phyloP scores from a whole-genome alignment of 2,329 filamentous ascomycete species.

The Paecilomyces dactylethromorphus region DNA sequence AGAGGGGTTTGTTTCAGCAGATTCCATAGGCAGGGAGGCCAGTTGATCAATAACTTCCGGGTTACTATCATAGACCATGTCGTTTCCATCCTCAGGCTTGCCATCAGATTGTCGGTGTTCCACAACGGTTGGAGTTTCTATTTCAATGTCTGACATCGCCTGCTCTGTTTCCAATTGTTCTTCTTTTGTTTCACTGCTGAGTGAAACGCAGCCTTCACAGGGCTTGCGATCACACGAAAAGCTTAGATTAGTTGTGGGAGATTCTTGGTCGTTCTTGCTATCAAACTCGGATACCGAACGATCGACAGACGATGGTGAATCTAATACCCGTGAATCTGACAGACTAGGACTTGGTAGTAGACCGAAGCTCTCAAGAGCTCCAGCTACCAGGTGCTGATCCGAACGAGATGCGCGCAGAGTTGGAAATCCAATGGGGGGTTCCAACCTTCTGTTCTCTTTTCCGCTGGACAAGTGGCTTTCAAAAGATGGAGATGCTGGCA shows the following conservation, averaged over 20 bases:
- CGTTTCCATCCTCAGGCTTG: neutral
- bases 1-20: constrained; percentile 8
- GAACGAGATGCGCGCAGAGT: constrained; percentile 29
- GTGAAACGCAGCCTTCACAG: neutral
- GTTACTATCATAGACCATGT: neutral
- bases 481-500: constrained; percentile 27
- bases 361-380: constrained; percentile 25
- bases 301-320: constrained; percentile 18
- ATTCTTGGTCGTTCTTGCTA: neutral
- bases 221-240: neutral
- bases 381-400: constrained; percentile 26
- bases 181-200: neutral
- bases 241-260: neutral
- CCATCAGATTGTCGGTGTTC: neutral
- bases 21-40: constrained; percentile 6
- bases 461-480: constrained; percentile 17
- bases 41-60: neutral
- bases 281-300: constrained; percentile 17
- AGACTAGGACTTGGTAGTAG: constrained; percentile 31
- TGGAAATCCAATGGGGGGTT: constrained; percentile 14
- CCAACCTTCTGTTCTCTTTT: constrained; percentile 12
- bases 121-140: neutral
- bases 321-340: constrained; percentile 24
- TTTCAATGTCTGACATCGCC: neutral
- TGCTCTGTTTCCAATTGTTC: neutral